Conservation (phyloP, 306 rosid species). For the Gillenia trifoliata region DNA sequence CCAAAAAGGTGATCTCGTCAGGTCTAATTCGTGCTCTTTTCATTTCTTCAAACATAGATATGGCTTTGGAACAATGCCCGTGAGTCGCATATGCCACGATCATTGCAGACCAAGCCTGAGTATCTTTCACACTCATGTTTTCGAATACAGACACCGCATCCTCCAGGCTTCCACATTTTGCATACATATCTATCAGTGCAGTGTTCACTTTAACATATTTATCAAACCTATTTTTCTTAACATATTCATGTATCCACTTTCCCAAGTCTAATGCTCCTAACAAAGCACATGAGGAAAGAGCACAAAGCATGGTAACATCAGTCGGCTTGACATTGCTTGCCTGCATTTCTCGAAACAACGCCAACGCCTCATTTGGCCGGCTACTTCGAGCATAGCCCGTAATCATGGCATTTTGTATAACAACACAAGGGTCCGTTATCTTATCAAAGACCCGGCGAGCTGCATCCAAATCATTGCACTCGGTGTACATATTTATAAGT, state of each 20-base stretch:
- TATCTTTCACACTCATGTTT: slow-evolving; percentile 57
- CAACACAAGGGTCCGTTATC: slow-evolving; percentile 59
- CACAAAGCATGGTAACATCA: slow-evolving; percentile 75
- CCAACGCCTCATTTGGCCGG: slow-evolving; percentile 70
- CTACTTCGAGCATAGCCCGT: slow-evolving; percentile 55
- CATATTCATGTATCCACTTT: slow-evolving; percentile 81
- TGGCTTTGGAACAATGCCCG: slow-evolving; percentile 56
- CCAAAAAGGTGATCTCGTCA: slow-evolving; percentile 72
- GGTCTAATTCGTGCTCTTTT: slow-evolving; percentile 46
- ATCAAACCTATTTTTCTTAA: slow-evolving; percentile 65
- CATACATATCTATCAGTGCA: slow-evolving; percentile 77
- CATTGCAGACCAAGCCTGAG: slow-evolving; percentile 81
- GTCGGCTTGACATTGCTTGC: slow-evolving; percentile 53
- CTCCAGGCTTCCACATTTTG: slow-evolving; percentile 70
- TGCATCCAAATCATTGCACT: slow-evolving; percentile 43
- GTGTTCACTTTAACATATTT: slow-evolving; percentile 73
- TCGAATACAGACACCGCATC: slow-evolving; percentile 65
- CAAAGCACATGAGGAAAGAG: slow-evolving; percentile 63
- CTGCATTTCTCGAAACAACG: slow-evolving; percentile 74
- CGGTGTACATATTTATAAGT: slow-evolving; percentile 64
- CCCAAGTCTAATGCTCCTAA: slow-evolving; percentile 71
- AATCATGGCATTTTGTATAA: slow-evolving; percentile 63
- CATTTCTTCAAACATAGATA: slow-evolving; percentile 67
- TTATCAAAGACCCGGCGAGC: slow-evolving; percentile 66
- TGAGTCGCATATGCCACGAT: slow-evolving; percentile 73